phyloP scores from a whole-genome alignment of 140 eudicot genomes.

The Flaveria floridana region DNA sequence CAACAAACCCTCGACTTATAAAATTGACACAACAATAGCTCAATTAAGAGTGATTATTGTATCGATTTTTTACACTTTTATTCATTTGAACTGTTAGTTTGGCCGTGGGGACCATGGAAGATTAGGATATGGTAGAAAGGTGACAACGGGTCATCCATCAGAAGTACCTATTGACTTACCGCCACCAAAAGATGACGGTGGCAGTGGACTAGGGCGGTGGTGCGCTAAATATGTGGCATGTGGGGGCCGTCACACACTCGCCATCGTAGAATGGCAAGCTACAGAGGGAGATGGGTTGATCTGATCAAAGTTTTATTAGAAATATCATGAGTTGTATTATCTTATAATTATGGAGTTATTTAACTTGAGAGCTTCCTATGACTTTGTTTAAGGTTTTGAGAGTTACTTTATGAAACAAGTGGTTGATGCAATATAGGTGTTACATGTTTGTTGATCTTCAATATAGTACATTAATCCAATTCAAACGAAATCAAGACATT shows the following conservation, averaged over 20 bases:
- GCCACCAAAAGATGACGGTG: conserved; percentile 42
- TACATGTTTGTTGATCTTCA: too few species aligned
- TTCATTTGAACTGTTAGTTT: conserved; percentile 45
- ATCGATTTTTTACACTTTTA: background rate
- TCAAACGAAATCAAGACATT: too few species aligned
- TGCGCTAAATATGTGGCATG: conserved; percentile 85
- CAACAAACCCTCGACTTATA: background rate
- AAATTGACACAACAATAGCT: background rate
- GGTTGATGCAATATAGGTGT: conserved; percentile 9
- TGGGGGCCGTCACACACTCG: conserved; percentile 95
- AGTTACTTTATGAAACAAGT: conserved; percentile 13
- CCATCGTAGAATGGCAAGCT: conserved; percentile 67
- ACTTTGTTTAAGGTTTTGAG: conserved; percentile 19
- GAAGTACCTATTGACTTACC: conserved; percentile 80
- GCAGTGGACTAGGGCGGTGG: conserved; percentile 60
- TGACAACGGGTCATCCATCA: conserved; percentile 86
- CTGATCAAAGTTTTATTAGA: conserved; percentile 17
- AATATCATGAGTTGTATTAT: conserved; percentile 12
- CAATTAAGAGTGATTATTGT: background rate
- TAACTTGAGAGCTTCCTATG: background rate
- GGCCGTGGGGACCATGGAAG: conserved; percentile 99
- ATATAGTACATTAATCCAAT: too few species aligned
- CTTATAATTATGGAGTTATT: conserved; percentile 22
- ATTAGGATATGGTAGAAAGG: conserved; percentile 83
- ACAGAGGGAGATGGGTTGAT: conserved; percentile 34